Percentiles rank a stretch among this genome's conserved stretches.
These are phyloP conservation scores for Leptographium procerum DNA, from an alignment of 2,329 filamentous ascomycete species.

Conservation along the genomic window DNA sequence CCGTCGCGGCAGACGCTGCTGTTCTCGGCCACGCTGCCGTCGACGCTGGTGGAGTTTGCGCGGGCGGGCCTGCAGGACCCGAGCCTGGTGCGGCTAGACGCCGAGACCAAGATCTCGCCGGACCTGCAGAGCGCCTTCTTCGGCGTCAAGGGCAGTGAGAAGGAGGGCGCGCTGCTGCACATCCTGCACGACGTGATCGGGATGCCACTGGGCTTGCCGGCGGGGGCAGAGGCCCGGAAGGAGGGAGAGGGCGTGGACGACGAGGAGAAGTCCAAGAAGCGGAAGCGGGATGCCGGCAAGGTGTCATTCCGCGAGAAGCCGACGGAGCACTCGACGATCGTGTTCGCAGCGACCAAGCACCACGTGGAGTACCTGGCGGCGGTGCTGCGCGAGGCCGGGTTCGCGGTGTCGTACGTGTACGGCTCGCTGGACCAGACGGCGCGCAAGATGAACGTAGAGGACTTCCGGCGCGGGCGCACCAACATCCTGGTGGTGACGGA, in stretches of 20 bases:
- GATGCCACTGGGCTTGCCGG: slow-evolving; percentile 61
- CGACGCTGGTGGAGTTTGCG: slow-evolving; percentile 91
- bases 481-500: slow-evolving; percentile 95
- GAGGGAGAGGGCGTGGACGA: not conserved
- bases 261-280: slow-evolving; percentile 33
- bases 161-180: slow-evolving; percentile 84
- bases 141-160: slow-evolving; percentile 80
- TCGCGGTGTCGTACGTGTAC: slow-evolving; percentile 87
- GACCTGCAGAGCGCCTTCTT: slow-evolving; percentile 96
- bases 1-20: slow-evolving; percentile 76
- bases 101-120: slow-evolving; percentile 90
- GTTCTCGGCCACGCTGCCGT: slow-evolving; percentile 90
- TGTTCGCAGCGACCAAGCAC: slow-evolving; percentile 93
- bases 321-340: slow-evolving; percentile 82
- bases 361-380: slow-evolving; percentile 87
- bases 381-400: slow-evolving; percentile 71
- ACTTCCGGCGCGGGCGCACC: slow-evolving; percentile 72
- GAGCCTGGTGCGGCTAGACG: slow-evolving; percentile 77
- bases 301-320: slow-evolving; percentile 44
- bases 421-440: slow-evolving; percentile 91
- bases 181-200: slow-evolving; percentile 87
- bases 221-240: slow-evolving; percentile 29
- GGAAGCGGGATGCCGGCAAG: slow-evolving; percentile 51
- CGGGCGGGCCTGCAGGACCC: slow-evolving; percentile 88
- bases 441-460: slow-evolving; percentile 80